Percentiles rank a stretch among this genome's conserved stretches.
Evolutionary conservation across 345 rosid genomes (phyloP).

Genomic region (Dipteronia sinensis): DNA sequence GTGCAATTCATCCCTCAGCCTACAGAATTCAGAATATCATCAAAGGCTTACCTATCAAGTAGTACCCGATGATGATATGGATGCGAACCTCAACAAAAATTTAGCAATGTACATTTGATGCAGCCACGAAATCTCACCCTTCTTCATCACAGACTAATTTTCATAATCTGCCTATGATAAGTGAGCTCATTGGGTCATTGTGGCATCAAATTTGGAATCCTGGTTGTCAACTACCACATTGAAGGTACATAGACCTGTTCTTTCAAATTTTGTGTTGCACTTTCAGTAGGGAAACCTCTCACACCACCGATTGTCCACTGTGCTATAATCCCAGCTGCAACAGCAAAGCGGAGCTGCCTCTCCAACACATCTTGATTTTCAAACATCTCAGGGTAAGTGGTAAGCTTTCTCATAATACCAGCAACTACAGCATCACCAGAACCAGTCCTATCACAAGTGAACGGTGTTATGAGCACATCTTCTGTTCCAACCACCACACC

Average conservation of each 20-base stretch:
- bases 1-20: neutral
- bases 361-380: constrained; percentile 70
- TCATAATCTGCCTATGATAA: neutral
- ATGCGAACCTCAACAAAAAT: neutral
- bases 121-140: neutral
- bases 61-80: neutral
- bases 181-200: too few species aligned
- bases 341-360: constrained; percentile 85
- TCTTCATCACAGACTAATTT: neutral
- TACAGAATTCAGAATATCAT: neutral
- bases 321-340: constrained; percentile 87
- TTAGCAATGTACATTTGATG: neutral
- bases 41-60: constrained; percentile 6
- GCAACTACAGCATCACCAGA: constrained; percentile 97
- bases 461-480: constrained; percentile 84
- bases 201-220: too few species aligned
- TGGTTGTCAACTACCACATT: constrained; percentile 66
- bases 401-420: constrained; percentile 79
- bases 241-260: constrained; percentile 95
- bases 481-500: constrained; percentile 85
- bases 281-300: constrained; percentile 91
- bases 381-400: constrained; percentile 74
- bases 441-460: constrained; percentile 93
- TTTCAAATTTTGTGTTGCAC: constrained; percentile 86
- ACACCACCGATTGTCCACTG: constrained; percentile 95